These are phyloP conservation scores for Chalara sp. DNA, from an alignment of 2,329 filamentous ascomycete genomes.

Conservation along the genomic window DNA sequence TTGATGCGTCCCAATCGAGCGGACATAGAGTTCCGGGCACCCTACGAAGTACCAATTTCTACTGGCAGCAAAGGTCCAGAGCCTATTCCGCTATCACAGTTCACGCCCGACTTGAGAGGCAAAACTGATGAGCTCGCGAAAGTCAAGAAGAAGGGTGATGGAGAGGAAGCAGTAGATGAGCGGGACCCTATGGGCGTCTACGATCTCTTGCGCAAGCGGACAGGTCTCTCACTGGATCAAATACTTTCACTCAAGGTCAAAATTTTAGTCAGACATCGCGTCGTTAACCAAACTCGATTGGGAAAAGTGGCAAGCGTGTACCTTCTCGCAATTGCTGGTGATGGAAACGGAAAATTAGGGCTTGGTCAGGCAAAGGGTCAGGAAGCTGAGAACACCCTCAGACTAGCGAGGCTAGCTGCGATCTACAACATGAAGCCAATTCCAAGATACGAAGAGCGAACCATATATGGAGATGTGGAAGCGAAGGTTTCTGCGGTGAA, in stretches of 20 bases:
- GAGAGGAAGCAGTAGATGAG: conserved; percentile 8
- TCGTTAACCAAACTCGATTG: conserved; percentile 91
- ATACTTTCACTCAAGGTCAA: conserved; percentile 58
- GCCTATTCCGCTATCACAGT: conserved; percentile 8
- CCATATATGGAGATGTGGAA: conserved; percentile 79
- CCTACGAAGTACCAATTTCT: conserved; percentile 14
- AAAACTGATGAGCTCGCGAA: conserved; percentile 4
- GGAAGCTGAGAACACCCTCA: conserved; percentile 58
- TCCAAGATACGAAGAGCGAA: conserved; percentile 82
- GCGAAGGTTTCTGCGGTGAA: conserved; percentile 84
- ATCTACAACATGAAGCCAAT: conserved; percentile 93
- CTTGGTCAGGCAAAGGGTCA: conserved; percentile 86
- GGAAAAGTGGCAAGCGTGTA: conserved; percentile 82
- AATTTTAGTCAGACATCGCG: conserved; percentile 64
- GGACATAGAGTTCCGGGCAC: conserved; percentile 13
- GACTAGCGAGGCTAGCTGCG: conserved; percentile 72
- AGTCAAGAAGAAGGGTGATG: conserved; percentile 11
- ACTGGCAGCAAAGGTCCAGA: conserved; percentile 20
- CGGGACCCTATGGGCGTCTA: conserved; percentile 28
- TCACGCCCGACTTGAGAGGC: conserved; percentile 21
- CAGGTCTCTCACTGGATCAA: conserved; percentile 45
- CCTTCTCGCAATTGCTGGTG: conserved; percentile 75
- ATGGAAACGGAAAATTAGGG: conserved; percentile 77
- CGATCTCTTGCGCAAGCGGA: conserved; percentile 36
- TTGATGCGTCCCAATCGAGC: conserved; percentile 11